A percentile compares a stretch with the other conserved stretches of the same genome.
Conservation (phyloP, 73 alveolate species). For the Stentor roeselii region DNA sequence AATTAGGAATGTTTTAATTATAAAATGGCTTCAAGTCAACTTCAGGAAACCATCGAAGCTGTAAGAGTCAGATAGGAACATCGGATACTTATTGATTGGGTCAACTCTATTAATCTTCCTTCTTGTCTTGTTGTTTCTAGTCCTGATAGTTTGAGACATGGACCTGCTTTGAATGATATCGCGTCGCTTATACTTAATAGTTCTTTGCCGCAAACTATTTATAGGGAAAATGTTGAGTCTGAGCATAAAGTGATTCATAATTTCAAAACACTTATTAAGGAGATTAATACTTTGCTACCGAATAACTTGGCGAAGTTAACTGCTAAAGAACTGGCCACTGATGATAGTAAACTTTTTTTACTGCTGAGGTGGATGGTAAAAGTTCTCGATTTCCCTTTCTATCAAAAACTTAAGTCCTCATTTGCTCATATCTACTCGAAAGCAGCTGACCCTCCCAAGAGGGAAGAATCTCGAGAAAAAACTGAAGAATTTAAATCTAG, state of each 20-base stretch:
- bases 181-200: neutral
- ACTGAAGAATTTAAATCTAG: neutral
- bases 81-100: conserved; percentile 43
- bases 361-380: conserved; percentile 10
- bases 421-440: neutral
- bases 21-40: neutral
- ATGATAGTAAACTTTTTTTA: neutral
- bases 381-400: conserved; percentile 15
- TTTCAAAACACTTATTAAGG: neutral
- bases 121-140: conserved; percentile 46
- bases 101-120: conserved; percentile 49
- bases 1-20: no score
- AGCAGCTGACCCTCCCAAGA: neutral
- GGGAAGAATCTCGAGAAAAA: neutral
- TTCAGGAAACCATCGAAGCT: neutral
- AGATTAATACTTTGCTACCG: neutral
- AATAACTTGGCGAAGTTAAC: neutral
- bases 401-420: neutral
- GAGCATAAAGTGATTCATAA: conserved; percentile 17
- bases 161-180: conserved; percentile 21
- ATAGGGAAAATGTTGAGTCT: neutral
- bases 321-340: neutral
- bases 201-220: neutral
- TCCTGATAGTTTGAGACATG: conserved; percentile 34
- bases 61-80: neutral